Evolutionary conservation across 2,329 filamentous ascomycete genomes (phyloP), one percentile per base, ranked within the genome.

Genomic region (Penicillium palitans): DNA sequence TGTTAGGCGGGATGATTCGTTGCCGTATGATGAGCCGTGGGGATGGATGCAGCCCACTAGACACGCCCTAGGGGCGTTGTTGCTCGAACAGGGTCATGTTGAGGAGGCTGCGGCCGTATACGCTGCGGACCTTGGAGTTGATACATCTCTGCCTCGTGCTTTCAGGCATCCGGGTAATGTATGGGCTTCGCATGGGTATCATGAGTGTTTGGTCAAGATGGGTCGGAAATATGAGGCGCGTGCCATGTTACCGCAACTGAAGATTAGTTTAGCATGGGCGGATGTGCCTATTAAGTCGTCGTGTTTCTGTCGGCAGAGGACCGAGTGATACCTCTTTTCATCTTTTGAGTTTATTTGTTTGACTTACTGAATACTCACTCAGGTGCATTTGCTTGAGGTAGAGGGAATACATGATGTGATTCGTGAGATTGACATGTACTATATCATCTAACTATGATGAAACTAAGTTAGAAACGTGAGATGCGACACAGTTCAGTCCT

Each of bases 31-130:
- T 53, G 89, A 92, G 70, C 89, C 89, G 0, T 91, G 88, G 88
- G 87, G 87, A 0, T 91, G 89, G 88, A 90, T 91, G 88, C 87
- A 90, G 69, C 88, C 89, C 0, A 83, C 85, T 0, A 78, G 88
- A 3, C 89, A 91, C 70, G 88, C 88, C 0, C 87, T 87, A 48
- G 88, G 86, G 1, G 89, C 88, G 0, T 76, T 92, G 2, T 70
- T 90, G 31, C 78, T 90, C 3, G 89, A 91, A 68, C 87, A 89
- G 66, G 84, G 82, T 0, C 76, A 75, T 5, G 75, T 83, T 0
- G 77, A 82, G 24, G 78, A 87, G 55, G 86, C 87, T 0, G 71
- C 79, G 3, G 77, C 68, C 0, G 80, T 86, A 0, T 90, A 90
- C 62, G 75, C 73, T 25, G 85, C 84, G 0, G 87, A 90, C 66